Conservation (phyloP, 2,329 filamentous ascomycete species). For the Penicillium verrucosum region DNA sequence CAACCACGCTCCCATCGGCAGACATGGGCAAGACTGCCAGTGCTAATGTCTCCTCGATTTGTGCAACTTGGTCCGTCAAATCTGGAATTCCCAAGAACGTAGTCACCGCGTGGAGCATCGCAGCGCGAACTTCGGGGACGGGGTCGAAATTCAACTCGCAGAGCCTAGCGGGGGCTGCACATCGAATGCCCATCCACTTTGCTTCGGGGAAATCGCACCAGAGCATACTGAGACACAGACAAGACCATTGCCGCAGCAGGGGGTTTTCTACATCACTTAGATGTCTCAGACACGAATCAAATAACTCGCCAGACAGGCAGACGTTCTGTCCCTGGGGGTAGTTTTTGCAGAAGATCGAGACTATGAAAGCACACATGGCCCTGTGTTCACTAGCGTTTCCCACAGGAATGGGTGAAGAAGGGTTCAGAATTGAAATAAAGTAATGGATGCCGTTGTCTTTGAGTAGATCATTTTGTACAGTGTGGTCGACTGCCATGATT, state of each 20-base stretch:
- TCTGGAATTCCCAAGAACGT: constrained; percentile 93
- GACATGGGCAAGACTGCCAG: constrained; percentile 87
- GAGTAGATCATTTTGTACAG: constrained; percentile 87
- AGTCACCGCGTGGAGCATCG: constrained; percentile 89
- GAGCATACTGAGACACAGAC: constrained; percentile 89
- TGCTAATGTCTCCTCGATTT: constrained; percentile 86
- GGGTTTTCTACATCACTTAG: constrained; percentile 83
- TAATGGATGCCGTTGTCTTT: constrained; percentile 98
- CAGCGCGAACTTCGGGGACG: constrained; percentile 86
- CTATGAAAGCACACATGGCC: constrained; percentile 97
- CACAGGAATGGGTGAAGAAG: constrained; percentile 76
- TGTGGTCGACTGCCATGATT: constrained; percentile 89
- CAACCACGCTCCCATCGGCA: constrained; percentile 89
- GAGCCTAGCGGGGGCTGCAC: constrained; percentile 77
- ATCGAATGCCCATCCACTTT: constrained; percentile 92
- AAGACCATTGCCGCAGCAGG: constrained; percentile 89
- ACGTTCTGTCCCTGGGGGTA: constrained; percentile 90
- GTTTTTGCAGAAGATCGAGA: constrained; percentile 94
- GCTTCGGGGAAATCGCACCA: constrained; percentile 89
- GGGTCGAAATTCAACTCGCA: constrained; percentile 78
- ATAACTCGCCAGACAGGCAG: constrained; percentile 84
- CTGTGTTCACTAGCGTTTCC: constrained; percentile 90
- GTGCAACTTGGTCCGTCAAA: constrained; percentile 82
- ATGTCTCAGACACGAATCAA: constrained; percentile 81
- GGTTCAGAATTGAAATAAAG: constrained; percentile 89